Percentiles rank a stretch among this genome's conserved stretches.
Conservation (phyloP, 768 basidiomycete genomes). For the Steccherinum ochraceum region DNA sequence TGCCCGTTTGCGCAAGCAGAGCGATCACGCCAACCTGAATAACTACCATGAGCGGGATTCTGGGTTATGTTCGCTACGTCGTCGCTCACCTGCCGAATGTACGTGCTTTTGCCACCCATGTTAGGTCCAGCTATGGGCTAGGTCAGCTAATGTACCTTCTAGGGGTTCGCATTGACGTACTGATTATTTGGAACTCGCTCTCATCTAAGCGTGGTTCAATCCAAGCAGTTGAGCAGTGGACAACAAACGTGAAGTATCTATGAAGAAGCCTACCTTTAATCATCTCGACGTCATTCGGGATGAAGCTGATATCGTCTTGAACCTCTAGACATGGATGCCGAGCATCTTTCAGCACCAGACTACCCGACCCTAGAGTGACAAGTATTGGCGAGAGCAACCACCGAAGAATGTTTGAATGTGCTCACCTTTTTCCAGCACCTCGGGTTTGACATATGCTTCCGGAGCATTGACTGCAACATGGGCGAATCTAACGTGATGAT, state of each 20-base stretch:
- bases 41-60: too few species aligned
- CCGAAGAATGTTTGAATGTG: too few species aligned
- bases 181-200: constrained; percentile 95
- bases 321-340: constrained; percentile 96
- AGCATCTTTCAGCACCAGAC: constrained; percentile 75
- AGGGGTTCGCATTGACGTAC: constrained; percentile 37
- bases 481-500: constrained; percentile 58
- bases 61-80: constrained; percentile 4
- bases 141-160: too few species aligned
- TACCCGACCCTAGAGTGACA: constrained; percentile 61
- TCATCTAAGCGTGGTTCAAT: constrained; percentile 36
- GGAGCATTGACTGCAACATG: constrained; percentile 87
- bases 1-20: constrained; percentile 93
- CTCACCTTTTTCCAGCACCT: constrained; percentile 67
- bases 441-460: constrained; percentile 84
- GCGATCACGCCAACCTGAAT: constrained; percentile 93
- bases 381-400: neutral
- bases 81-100: constrained; percentile 72
- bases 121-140: constrained; percentile 94
- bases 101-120: constrained; percentile 98
- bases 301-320: constrained; percentile 92
- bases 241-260: neutral
- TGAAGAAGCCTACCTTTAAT: constrained; percentile 76
- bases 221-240: neutral
- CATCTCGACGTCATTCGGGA: constrained; percentile 95